Percentiles rank a stretch among this genome's conserved stretches.
These are phyloP conservation scores for Coemansia sp. DNA, from an alignment of 192 early-diverging fungal species.

Conservation along the genomic window DNA sequence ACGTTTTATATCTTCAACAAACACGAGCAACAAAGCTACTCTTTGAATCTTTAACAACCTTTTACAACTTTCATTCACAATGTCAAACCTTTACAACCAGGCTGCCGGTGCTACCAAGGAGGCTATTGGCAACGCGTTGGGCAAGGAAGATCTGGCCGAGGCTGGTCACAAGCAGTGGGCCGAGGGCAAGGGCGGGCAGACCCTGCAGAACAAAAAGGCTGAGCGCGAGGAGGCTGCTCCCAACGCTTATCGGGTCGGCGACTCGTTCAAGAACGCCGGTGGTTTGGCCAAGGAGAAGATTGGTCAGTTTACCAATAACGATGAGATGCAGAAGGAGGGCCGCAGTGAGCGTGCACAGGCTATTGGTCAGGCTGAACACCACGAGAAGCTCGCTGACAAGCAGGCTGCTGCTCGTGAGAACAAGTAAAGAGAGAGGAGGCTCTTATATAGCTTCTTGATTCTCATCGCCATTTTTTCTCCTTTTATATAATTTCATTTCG, in stretches of 20 bases:
- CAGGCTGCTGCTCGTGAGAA: not conserved
- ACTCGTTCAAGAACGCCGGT: slow-evolving; percentile 2
- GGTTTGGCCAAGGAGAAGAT: slow-evolving; percentile 19
- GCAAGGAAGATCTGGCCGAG: slow-evolving; percentile 8
- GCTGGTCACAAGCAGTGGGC: slow-evolving; percentile 12
- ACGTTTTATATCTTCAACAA: not conserved
- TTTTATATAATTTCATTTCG: not conserved
- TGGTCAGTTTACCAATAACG: slow-evolving; percentile 19
- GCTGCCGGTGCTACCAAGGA: slow-evolving; percentile 20
- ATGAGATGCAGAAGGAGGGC: slow-evolving; percentile 10
- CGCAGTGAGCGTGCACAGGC: slow-evolving; percentile 13
- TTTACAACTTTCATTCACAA: too few species aligned
- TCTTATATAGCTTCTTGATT: not conserved
- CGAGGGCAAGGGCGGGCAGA: slow-evolving; percentile 14
- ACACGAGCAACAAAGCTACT: not conserved
- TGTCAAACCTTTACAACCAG: slow-evolving; percentile 16
- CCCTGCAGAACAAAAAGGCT: slow-evolving; percentile 6
- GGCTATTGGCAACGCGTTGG: slow-evolving; percentile 7
- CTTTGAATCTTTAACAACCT: not conserved
- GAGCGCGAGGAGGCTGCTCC: not conserved
- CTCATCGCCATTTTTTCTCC: not conserved
- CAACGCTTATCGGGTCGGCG: slow-evolving; percentile 3
- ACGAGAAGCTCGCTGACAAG: slow-evolving; percentile 5
- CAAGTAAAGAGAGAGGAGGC: not conserved
- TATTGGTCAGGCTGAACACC: not conserved